phyloP scores from a whole-genome alignment of 257 asterid genomes.

The Paulownia fortunei region DNA sequence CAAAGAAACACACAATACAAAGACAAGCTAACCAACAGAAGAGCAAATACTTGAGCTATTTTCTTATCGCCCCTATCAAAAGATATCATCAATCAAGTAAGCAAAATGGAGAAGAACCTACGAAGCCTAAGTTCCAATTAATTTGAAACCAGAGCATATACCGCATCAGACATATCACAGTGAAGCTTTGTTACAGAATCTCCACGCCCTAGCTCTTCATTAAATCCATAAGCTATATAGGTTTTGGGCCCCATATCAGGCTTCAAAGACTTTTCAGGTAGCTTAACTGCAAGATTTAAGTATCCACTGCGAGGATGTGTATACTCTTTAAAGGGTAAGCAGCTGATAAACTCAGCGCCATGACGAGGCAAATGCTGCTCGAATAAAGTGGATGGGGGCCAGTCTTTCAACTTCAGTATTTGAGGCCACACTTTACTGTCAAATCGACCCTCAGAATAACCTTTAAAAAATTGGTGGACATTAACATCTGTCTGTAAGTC shows the following conservation, averaged over 20 bases:
- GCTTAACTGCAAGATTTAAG: conserved; percentile 48
- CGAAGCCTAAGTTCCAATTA: background rate
- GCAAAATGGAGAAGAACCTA: background rate
- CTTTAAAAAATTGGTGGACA: conserved; percentile 38
- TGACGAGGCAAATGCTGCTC: conserved; percentile 52
- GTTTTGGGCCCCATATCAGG: conserved; percentile 66
- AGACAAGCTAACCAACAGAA: background rate
- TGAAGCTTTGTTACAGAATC: conserved; percentile 60
- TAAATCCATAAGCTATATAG: conserved; percentile 55
- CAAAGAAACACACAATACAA: background rate
- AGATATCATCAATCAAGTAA: background rate
- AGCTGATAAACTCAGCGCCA: conserved; percentile 42
- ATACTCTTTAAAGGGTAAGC: conserved; percentile 56
- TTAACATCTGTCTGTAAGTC: conserved; percentile 38
- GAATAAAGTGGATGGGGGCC: conserved; percentile 54
- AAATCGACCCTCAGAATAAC: conserved; percentile 33
- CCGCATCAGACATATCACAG: conserved; percentile 57
- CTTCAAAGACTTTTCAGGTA: conserved; percentile 41
- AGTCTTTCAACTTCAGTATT: conserved; percentile 52
- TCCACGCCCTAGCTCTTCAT: conserved; percentile 54
- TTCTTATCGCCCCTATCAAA: background rate
- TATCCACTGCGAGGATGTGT: conserved; percentile 48
- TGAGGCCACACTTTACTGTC: conserved; percentile 44
- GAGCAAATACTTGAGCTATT: background rate
- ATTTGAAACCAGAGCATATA: conserved; percentile 25